These are phyloP conservation scores for Ophiostoma himal-ulmi DNA, from an alignment of 2,329 filamentous ascomycete species.

Conservation along the genomic window DNA sequence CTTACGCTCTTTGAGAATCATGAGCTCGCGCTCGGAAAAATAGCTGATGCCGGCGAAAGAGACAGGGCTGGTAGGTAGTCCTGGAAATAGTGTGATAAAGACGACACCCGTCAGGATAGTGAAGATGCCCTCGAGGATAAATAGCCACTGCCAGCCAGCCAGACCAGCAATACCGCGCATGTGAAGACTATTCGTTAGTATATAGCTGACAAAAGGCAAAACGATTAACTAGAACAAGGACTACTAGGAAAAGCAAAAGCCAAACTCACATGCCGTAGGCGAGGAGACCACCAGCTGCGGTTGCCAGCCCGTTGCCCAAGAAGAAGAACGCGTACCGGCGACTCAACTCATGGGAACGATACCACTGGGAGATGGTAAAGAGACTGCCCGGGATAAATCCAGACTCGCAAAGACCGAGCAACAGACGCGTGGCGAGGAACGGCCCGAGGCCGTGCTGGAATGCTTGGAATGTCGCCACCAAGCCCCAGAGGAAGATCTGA, in stretches of 20 bases:
- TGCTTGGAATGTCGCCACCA: slow-evolving; percentile 50
- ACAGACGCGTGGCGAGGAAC: slow-evolving; percentile 33
- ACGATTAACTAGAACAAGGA: neutral
- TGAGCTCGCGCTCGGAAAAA: slow-evolving; percentile 38
- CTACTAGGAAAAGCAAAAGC: neutral
- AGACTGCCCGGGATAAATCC: slow-evolving; percentile 44
- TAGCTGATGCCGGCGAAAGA: slow-evolving; percentile 36
- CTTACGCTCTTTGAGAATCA: slow-evolving; percentile 40
- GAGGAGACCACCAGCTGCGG: neutral
- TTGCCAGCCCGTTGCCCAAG: slow-evolving; percentile 35
- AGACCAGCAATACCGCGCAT: slow-evolving; percentile 44
- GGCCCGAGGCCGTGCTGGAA: slow-evolving; percentile 43
- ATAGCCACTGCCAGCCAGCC: slow-evolving; percentile 54
- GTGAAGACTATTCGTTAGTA: slow-evolving; percentile 34
- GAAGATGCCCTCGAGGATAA: slow-evolving; percentile 47
- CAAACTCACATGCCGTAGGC: neutral
- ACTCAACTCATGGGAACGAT: slow-evolving; percentile 41
- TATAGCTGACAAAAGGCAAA: neutral
- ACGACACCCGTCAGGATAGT: slow-evolving; percentile 42
- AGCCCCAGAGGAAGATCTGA: slow-evolving; percentile 49
- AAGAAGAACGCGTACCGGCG: slow-evolving; percentile 43
- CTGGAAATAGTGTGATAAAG: slow-evolving; percentile 40
- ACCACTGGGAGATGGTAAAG: slow-evolving; percentile 45
- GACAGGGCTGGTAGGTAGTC: slow-evolving; percentile 40
- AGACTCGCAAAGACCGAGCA: slow-evolving; percentile 37